These are phyloP conservation scores for Zychaea mexicana DNA, from an alignment of 371 early-diverging fungal genomes.

Conservation along the genomic window DNA sequence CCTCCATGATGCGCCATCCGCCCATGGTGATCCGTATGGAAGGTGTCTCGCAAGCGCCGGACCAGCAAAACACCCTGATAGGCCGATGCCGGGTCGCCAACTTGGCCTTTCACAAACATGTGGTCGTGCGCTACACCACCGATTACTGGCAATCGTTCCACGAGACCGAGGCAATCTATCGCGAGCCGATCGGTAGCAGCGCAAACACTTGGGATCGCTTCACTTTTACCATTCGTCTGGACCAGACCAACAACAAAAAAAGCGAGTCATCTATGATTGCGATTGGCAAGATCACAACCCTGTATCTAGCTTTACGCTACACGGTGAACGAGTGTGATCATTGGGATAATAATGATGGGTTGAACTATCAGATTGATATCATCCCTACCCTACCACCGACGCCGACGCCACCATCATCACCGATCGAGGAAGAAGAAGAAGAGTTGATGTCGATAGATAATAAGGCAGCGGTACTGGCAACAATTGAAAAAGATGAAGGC, in stretches of 20 bases:
- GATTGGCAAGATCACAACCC: not conserved
- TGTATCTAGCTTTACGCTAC: conserved; percentile 42
- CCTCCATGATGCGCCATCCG: not conserved
- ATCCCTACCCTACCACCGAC: not conserved
- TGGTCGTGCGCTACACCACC: conserved; percentile 64
- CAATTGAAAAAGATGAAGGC: not conserved
- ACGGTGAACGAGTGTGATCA: conserved; percentile 62
- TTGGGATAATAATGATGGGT: conserved; percentile 85
- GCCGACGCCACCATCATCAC: not conserved
- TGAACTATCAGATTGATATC: conserved; percentile 63
- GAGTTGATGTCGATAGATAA: not conserved
- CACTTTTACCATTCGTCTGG: conserved; percentile 21
- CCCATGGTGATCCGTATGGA: conserved; percentile 29
- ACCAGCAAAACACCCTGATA: conserved; percentile 36
- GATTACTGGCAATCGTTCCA: conserved; percentile 70
- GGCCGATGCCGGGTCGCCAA: conserved; percentile 76
- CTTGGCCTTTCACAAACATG: conserved; percentile 76
- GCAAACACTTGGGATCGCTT: conserved; percentile 45
- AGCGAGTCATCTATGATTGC: too few species aligned
- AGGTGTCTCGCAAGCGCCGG: conserved; percentile 35
- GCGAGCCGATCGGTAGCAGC: conserved; percentile 39
- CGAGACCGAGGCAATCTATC: conserved; percentile 61
- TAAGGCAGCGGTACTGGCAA: not conserved
- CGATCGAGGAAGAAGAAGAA: not conserved
- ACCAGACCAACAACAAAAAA: too few species aligned